phyloP scores from a whole-genome alignment of 352 stramenopile species.

The Phytophthora europaea region DNA sequence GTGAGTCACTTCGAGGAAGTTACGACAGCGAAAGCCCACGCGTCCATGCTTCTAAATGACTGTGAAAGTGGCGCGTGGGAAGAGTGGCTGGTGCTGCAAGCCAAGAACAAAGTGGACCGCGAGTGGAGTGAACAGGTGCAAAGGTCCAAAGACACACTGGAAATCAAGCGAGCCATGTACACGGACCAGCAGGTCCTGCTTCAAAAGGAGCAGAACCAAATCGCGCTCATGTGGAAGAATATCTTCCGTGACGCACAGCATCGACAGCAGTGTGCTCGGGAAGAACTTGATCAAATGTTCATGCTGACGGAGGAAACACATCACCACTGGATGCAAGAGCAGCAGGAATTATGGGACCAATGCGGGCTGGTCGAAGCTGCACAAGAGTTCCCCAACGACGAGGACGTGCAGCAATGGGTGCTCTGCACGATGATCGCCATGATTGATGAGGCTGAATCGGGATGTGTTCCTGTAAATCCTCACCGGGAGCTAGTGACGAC shows the following conservation, averaged over 20 bases:
- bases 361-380: constrained; percentile 45
- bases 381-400: constrained; percentile 42
- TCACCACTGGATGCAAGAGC: constrained; percentile 27
- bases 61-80: constrained; percentile 45
- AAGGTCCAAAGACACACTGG: constrained; percentile 18
- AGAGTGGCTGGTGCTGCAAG: constrained; percentile 26
- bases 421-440: constrained; percentile 31
- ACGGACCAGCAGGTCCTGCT: constrained; percentile 27
- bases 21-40: constrained; percentile 26
- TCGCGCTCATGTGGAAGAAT: constrained; percentile 23
- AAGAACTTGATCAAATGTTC: constrained; percentile 26
- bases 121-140: constrained; percentile 43
- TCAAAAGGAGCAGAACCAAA: constrained; percentile 31
- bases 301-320: constrained; percentile 31
- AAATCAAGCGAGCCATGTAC: constrained; percentile 29
- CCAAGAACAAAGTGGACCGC: constrained; percentile 27
- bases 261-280: constrained; percentile 20
- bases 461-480: not conserved
- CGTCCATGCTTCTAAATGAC: constrained; percentile 50
- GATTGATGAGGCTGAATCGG: constrained; percentile 20
- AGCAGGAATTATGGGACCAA: constrained; percentile 40
- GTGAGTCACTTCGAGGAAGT: constrained; percentile 25
- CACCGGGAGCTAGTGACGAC: constrained; percentile 4
- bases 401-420: constrained; percentile 45
- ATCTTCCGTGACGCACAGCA: constrained; percentile 21